Percentiles rank a stretch among this genome's conserved stretches.
Evolutionary conservation across 129 eudicot species (phyloP).

Genomic region (Solidago caesia): DNA sequence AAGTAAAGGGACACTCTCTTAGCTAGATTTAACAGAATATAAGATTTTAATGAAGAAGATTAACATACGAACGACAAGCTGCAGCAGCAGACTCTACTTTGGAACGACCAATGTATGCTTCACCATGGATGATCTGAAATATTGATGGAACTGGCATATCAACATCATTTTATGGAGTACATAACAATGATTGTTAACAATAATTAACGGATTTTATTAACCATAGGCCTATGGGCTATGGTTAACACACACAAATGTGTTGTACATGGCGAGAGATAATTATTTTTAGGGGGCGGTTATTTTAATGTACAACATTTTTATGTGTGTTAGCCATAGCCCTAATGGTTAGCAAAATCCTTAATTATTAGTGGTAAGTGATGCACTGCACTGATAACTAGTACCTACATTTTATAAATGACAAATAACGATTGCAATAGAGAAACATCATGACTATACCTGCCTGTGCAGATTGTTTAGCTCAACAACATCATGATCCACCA

Average conservation of each 20-base stretch:
- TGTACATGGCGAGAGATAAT: neutral
- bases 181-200: neutral
- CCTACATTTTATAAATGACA: neutral
- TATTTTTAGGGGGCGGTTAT: too few species aligned
- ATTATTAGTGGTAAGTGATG: neutral
- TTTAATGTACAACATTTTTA: too few species aligned
- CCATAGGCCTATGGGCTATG: too few species aligned
- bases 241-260: neutral
- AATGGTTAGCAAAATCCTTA: too few species aligned
- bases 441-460: slow-evolving; percentile 54
- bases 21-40: neutral
- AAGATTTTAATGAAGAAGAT: neutral
- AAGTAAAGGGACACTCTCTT: neutral
- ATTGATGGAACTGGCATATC: slow-evolving; percentile 5
- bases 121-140: slow-evolving; percentile 79
- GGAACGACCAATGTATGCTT: slow-evolving; percentile 81
- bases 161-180: neutral
- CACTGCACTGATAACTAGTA: slow-evolving; percentile 1
- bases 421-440: slow-evolving; percentile 3
- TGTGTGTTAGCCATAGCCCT: too few species aligned
- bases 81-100: slow-evolving; percentile 99
- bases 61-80: slow-evolving; percentile 87
- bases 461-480: slow-evolving; percentile 97
- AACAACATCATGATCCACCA: slow-evolving; percentile 96
- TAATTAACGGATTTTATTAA: neutral